Base-by-base conservation (phyloP, 2,329 filamentous ascomycete species). In the Apiospora phragmitis region DNA sequence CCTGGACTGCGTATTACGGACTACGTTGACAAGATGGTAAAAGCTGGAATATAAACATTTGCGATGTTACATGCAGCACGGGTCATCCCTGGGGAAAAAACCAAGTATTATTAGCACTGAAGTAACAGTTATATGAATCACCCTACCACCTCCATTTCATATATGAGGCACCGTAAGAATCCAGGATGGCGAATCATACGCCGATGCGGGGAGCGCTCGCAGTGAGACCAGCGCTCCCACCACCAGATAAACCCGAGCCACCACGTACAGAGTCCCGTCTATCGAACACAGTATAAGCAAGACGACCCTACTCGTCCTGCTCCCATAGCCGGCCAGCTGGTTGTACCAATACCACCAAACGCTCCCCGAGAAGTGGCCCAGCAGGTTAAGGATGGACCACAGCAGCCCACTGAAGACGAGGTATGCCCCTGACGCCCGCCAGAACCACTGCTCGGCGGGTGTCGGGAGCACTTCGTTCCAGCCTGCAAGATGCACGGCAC, bases 401-500 rank as follows among this genome's bases (percentile, higher is more conserved):
- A 73, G 66, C 3, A 69, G 38, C 8, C 72, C 71, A 49, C 72
- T 69, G 42, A 72, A 73, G 35, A 65, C 70, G 11, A 76, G 74
- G 67, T 76, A 75, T 0, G 73, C 47, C 16, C 75, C 68, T 14
- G 69, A 72, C 3, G 68, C 71, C 6, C 76, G 69, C 74, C 77
- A 78, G 21, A 78, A 49, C 69, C 71, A 76, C 62, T 47, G 45
- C 55, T 79, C 78, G 3, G 70, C 35, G 4, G 42, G 35, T 16
- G 72, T 74, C 0, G 76, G 75, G 66, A 78, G 79, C 66, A 77
- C 71, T 29, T 77, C 74, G 32, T 77, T 74, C 76, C 76, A 79
- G 9, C 73, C 76, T 1, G 74, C 71, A 11, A 75, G 66, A 62
- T 78, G 78, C 4, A 78, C 55, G 29, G 59, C 65, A 26, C 71